Evolutionary conservation across 768 basidiomycete genomes (phyloP), one percentile per base, ranked within the genome.

Genomic region (Termitomyces sp.): DNA sequence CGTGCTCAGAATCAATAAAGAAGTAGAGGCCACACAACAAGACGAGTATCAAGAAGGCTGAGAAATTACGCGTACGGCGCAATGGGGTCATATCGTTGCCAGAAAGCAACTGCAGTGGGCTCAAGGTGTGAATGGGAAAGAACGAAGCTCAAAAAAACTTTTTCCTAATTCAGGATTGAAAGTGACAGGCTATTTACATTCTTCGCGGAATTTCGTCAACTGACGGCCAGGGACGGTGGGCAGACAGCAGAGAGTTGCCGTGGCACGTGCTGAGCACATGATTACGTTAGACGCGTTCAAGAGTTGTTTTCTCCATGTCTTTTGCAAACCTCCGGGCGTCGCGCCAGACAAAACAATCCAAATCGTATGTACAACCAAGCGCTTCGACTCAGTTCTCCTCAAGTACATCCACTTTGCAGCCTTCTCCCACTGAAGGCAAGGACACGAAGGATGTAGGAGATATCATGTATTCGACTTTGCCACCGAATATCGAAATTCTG

Each of bases 401-500:
- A 37, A 57, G 42, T 37, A 46, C 68, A 58, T 34, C 63, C 12
- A 34, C 63, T 62, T 66, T 61, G 67, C 65, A 65, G 63, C 60
- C 64, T 67, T 65, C 61, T 66, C 63, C 61, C 45, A 55, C 37
- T 58, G 68, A 69, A 64, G 53, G 42, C 57, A 63, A 61, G 58
- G 62, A 54, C 42, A 33, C 13, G 3, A 20, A 34, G 49, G 30
- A 52, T 53, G 9, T 33, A n/a, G 56, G 54, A 12, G 34, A 55
- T 48, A n/a, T 31, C 36, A 34, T 55, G 8, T 60, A 64, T 53
- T 39, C 59, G 9, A 42, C n/a, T 34, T 58, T 83, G n/a, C 81
- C 84, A 1, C n/a, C 66, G 6, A 66, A 61, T 2, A 57, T 85
- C 27, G 77, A 78, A 57, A 69, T 81, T 36, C 70, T 76, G 33